Evolutionary conservation across 768 basidiomycete species (phyloP), one percentile per base, ranked within the genome.

Genomic region (Tephrocybe sp.): DNA sequence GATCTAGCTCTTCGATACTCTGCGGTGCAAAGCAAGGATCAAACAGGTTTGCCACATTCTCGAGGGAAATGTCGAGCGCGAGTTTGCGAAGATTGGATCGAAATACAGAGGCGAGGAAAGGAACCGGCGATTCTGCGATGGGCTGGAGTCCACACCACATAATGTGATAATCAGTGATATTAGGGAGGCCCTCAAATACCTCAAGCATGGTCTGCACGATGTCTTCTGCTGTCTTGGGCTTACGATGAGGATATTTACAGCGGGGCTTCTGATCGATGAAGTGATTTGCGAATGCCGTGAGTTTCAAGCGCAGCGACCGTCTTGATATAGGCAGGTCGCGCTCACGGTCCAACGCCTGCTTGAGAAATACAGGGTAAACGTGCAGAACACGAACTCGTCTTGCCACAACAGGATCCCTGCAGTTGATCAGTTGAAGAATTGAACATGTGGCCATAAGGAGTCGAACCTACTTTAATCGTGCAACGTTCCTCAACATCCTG

Each of bases 101-200:
- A 58, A 72, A 70, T n/a, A 67, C 64, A 19, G 70, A 66, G 19
- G 65, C 55, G 2, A 74, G 61, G 51, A 72, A 68, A 8, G 69
- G 68, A 0, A 64, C 61, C 14, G 67, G 66, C 20, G 65, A 59
- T 53, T 62, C 49, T 36, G 57, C 36, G 43, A 63, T 60, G 10
- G 59, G 43, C 30, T 71, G 71, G 16, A 75, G 66, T 14, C 75
- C 74, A 31, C 65, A 70, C 78, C 77, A 80, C 34, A 73, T 72
- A 51, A 80, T 73, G 51, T 78, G 73, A 59, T 77, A 77, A 56
- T 77, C 73, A 12, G 70, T 72, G 10, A 80, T 64, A 47, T 76
- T 72, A 16, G 73, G 74, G 7, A 80, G 66, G 1, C 69, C 66
- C 14, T 67, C 65, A 16, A 80, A 68, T 16, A 76, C 72, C 20